Evolutionary conservation across 2,329 filamentous ascomycete genomes (phyloP), one percentile per base, ranked within the genome.

Genomic region (Cladorrhinum sp.): DNA sequence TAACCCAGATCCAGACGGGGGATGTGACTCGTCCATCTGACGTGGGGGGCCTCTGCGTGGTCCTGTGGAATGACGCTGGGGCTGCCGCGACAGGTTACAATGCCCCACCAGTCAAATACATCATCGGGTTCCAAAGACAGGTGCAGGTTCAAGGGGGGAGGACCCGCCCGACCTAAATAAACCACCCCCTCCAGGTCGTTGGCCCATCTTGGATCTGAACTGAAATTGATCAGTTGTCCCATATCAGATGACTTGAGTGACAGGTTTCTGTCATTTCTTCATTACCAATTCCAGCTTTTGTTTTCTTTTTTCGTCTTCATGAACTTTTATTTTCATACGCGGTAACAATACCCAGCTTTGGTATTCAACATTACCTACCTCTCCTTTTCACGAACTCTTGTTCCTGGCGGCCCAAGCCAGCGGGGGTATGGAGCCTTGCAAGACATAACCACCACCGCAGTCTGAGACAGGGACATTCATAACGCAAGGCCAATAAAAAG

Each of bases 21-120:
- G 42, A 18, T 46, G 42, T 57, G 24, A 36, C 21, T 26, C 30
- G 20, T 20, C 39, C 54, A 26, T 46, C 54, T 55, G 30, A 36
- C 58, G 59, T 64, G 59, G 52, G 59, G 59, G 21, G 20, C 21
- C 48, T 23, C 33, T 36, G 33, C 14, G 33, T 36, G 33, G 33
- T 16, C 5, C 57, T 59, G 58, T 58, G 58, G 39, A 33, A 59
- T 59, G 60, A 59, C 58, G 60, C 57, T 26, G 20, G 28, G 36
- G 54, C 36, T 56, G 16, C 54, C 54, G 51, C 3, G 16, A 33
- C n/a, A 20, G 49, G 30, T 52, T 24, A 28, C 28, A 30, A 16
- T 26, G 56, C 61, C 63, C 63, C 63, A 65, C 63, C 56, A 49
- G 26, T 56, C 23, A 28, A 30, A 28, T 33, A 62, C 61, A 62